Evolutionary conservation across 306 rosid species (phyloP).

Genomic region (Ceratonia siliqua): DNA sequence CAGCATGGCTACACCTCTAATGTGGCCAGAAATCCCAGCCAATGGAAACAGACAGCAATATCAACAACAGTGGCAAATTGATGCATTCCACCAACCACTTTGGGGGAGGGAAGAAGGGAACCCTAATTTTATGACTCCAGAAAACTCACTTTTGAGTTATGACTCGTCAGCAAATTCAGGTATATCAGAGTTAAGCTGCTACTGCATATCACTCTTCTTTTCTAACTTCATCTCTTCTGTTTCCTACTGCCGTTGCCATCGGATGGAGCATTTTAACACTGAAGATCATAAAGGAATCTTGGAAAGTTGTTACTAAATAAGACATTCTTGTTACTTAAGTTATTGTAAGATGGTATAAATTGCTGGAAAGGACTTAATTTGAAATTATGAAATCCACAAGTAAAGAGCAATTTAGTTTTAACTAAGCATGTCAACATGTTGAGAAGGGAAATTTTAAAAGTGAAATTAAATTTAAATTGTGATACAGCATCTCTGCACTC

Average conservation of each 20-base stretch:
- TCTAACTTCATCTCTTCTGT: background rate
- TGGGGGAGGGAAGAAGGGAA: slow-evolving; percentile 79
- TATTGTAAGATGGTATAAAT: background rate
- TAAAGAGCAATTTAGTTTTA: background rate
- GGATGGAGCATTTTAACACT: background rate
- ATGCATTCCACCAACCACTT: slow-evolving; percentile 58
- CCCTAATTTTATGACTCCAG: slow-evolving; percentile 66
- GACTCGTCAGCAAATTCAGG: slow-evolving; percentile 91
- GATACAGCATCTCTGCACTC: slow-evolving; percentile 74
- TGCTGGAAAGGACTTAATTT: background rate
- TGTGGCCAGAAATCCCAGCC: slow-evolving; percentile 68
- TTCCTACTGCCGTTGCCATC: slow-evolving; percentile 15
- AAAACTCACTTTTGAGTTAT: slow-evolving; percentile 72
- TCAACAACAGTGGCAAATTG: slow-evolving; percentile 77
- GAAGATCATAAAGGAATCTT: slow-evolving; percentile 1
- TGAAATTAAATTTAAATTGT: slow-evolving; percentile 31
- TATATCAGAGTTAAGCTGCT: slow-evolving; percentile 23
- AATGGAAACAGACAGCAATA: slow-evolving; percentile 69
- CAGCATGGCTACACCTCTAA: slow-evolving; percentile 52
- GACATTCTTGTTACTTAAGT: background rate
- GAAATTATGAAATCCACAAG: background rate
- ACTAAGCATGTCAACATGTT: background rate
- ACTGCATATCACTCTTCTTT: background rate
- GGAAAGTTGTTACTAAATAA: slow-evolving; percentile 1
- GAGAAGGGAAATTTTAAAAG: slow-evolving; percentile 19